phyloP scores from a whole-genome alignment of 805 yeast genomes.

The Allodekkera sacchari region DNA sequence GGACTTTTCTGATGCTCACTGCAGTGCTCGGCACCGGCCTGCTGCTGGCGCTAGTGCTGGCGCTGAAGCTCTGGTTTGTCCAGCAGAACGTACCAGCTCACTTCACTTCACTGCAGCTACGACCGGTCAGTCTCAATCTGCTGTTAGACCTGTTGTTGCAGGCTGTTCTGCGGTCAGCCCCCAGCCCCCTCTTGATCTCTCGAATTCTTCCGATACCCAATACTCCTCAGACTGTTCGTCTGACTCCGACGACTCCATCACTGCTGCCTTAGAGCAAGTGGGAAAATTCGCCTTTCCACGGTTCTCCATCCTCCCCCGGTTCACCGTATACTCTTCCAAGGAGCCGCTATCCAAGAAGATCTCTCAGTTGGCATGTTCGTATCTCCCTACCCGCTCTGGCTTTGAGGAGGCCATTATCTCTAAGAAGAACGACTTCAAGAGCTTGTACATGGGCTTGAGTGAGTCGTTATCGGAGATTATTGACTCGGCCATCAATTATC shows the following conservation, averaged over 20 bases:
- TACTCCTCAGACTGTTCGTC: slow-evolving; percentile 7
- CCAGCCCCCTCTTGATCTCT: no score
- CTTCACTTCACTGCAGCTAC: no score
- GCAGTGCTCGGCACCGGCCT: no score
- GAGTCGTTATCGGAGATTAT: slow-evolving; percentile 31
- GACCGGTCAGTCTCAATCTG: no score
- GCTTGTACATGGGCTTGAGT: slow-evolving; percentile 18
- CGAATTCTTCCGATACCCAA: no score
- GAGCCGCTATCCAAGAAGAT: slow-evolving; percentile 18
- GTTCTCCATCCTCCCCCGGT: slow-evolving; percentile 20
- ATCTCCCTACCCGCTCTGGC: slow-evolving; percentile 19
- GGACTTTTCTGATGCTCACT: no score
- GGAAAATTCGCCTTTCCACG: slow-evolving; percentile 31
- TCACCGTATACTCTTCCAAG: no score
- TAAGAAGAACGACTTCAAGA: slow-evolving; percentile 12
- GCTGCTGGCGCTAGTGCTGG: no score
- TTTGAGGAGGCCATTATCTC: slow-evolving; percentile 20
- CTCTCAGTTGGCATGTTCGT: slow-evolving; percentile 13
- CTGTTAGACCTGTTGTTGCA: no score
- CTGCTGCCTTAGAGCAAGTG: slow-evolving; percentile 42
- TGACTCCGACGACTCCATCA: slow-evolving; percentile 29
- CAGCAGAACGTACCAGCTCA: no score
- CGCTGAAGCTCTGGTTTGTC: no score
- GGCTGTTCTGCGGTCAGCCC: no score
- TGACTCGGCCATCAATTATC: slow-evolving; percentile 39